These are phyloP conservation scores for Tylopilus plumbeoviolaceoides DNA, from an alignment of 768 basidiomycete genomes.

Conservation along the genomic window DNA sequence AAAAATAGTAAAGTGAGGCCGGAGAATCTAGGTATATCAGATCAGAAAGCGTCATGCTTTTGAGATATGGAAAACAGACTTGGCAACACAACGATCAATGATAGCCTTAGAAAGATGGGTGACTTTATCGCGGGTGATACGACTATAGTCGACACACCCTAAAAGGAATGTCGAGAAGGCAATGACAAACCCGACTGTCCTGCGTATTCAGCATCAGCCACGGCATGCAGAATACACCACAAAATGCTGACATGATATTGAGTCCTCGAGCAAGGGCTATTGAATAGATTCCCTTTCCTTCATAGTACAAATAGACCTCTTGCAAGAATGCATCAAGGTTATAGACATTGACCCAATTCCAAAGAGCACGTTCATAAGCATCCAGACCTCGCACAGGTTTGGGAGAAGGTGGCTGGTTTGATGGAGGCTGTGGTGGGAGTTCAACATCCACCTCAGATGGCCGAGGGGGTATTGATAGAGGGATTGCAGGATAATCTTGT, in stretches of 20 bases:
- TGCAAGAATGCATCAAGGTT: conserved; percentile 95
- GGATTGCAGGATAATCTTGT: conserved; percentile 35
- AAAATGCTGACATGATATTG: conserved; percentile 82
- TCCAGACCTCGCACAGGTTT: conserved; percentile 69
- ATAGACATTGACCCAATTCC: conserved; percentile 99
- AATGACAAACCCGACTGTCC: conserved; percentile 97
- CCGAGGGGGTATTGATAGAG: conserved; percentile 54
- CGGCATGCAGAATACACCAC: conserved; percentile 13
- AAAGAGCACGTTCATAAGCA: conserved; percentile 86
- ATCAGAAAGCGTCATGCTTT: conserved; percentile 12
- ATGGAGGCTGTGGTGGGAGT: conserved; percentile 20
- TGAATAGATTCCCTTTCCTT: conserved; percentile 94
- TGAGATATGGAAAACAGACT: conserved; percentile 43
- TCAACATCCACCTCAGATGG: conserved; percentile 60
- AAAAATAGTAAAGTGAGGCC: conserved; percentile 83
- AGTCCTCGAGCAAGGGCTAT: conserved; percentile 87
- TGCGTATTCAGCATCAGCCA: conserved; percentile 37
- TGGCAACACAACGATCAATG: conserved; percentile 77
- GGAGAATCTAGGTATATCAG: conserved; percentile 55
- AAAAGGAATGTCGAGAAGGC: conserved; percentile 96
- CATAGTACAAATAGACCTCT: conserved; percentile 94
- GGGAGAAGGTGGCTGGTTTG: conserved; percentile 22
- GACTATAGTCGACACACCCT: conserved; percentile 91
- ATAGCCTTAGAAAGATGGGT: conserved; percentile 77
- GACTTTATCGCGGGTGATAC: conserved; percentile 61